Conservation (phyloP, 179 eudicot genomes). For the Corrigiola litoralis region DNA sequence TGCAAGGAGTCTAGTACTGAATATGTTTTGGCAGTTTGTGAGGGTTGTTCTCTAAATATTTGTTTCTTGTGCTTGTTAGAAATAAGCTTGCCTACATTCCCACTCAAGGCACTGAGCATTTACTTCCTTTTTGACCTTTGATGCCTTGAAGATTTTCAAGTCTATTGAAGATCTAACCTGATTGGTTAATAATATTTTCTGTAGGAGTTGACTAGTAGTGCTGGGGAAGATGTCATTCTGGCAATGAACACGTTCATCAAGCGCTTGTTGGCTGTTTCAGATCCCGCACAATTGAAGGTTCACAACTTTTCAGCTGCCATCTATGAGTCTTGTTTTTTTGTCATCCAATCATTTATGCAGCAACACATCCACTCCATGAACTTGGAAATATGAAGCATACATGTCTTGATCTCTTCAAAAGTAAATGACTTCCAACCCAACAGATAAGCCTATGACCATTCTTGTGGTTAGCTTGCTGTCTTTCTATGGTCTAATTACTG, state of each 20-base stretch:
- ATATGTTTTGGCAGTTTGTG: too few relatives aligned
- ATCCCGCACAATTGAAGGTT: constrained; percentile 88
- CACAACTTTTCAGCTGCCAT: not conserved
- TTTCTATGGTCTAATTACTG: too few relatives aligned
- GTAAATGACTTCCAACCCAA: too few relatives aligned
- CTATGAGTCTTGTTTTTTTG: not conserved
- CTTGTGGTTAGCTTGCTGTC: too few relatives aligned
- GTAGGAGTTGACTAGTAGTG: constrained; percentile 82
- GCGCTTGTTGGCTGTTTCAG: constrained; percentile 74
- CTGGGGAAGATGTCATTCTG: constrained; percentile 79
- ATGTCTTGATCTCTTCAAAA: not conserved
- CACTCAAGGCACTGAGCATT: too few relatives aligned
- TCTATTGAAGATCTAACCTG: not conserved
- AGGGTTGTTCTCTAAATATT: too few relatives aligned
- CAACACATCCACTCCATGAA: not conserved
- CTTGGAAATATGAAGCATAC: not conserved
- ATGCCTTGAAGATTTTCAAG: not conserved
- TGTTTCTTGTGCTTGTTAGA: too few relatives aligned
- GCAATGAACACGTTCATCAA: constrained; percentile 89
- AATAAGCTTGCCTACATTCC: too few relatives aligned
- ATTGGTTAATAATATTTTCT: constrained; percentile 1
- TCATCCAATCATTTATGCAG: not conserved
- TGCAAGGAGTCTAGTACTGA: too few relatives aligned
- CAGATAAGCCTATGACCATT: too few relatives aligned
- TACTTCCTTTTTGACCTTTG: too few relatives aligned